Conservation (phyloP, 306 rosid species). For the Cotoneaster glaucophyllus region DNA sequence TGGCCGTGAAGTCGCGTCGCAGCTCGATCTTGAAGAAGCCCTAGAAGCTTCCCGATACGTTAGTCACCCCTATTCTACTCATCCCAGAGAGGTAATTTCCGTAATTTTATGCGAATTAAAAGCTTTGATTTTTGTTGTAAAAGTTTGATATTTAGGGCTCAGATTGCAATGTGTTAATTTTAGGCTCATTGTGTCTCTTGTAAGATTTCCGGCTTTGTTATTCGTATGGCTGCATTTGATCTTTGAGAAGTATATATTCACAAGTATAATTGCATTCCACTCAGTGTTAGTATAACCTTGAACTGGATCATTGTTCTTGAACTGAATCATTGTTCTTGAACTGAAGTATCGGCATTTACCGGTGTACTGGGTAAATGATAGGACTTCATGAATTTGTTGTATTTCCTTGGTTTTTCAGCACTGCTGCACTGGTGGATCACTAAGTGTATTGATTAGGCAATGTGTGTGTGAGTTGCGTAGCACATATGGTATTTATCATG, state of each 20-base stretch:
- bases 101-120: neutral
- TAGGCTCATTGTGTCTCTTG: neutral
- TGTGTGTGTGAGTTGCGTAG: neutral
- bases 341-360: neutral
- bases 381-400: neutral
- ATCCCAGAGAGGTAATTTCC: constrained; percentile 73
- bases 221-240: neutral
- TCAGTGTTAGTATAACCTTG: neutral
- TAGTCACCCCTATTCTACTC: constrained; percentile 83
- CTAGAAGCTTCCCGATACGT: constrained; percentile 89
- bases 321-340: too few relatives aligned
- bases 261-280: neutral
- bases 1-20: constrained; percentile 75
- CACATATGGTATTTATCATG: too few relatives aligned
- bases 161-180: neutral
- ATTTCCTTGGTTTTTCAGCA: neutral
- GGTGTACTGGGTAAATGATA: neutral
- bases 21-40: constrained; percentile 90
- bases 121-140: neutral
- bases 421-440: neutral
- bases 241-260: neutral
- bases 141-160: neutral
- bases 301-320: neutral
- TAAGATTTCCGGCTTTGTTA: neutral
- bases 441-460: neutral